phyloP scores from a whole-genome alignment of 116 monocot genomes.

The Papilionanthe hybrid region DNA sequence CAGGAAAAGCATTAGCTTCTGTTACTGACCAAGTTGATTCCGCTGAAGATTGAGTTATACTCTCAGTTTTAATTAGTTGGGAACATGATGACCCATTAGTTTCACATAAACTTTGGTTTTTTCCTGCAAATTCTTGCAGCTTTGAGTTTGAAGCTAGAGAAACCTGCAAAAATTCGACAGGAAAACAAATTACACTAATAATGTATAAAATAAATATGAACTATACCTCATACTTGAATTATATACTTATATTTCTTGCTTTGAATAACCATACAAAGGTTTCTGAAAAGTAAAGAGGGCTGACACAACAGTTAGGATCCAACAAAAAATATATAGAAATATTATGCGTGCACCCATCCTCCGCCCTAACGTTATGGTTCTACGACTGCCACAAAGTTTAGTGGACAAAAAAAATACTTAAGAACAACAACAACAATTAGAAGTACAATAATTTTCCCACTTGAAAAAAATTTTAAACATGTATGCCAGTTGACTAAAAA shows the following conservation, averaged over 20 bases:
- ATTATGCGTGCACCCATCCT: background rate
- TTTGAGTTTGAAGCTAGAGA: slow-evolving; percentile 24
- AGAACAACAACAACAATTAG: background rate
- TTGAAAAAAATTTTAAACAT: background rate
- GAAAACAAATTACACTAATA: background rate
- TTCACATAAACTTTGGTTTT: slow-evolving; percentile 30
- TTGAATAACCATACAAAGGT: background rate
- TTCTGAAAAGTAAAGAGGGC: background rate
- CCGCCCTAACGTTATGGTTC: background rate
- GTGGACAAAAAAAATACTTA: background rate
- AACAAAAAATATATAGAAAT: background rate
- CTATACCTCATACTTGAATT: background rate
- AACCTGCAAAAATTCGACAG: slow-evolving; percentile 34
- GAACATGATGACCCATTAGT: slow-evolving; percentile 18
- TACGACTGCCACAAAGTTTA: background rate
- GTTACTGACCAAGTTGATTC: slow-evolving; percentile 21
- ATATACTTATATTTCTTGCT: background rate
- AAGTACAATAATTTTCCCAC: background rate
- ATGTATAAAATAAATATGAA: background rate
- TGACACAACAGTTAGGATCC: background rate
- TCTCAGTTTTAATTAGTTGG: slow-evolving; percentile 32
- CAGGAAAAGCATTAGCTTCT: slow-evolving; percentile 13
- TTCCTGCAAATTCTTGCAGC: slow-evolving; percentile 26
- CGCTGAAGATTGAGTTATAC: slow-evolving; percentile 22
- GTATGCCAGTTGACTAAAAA: background rate